Conservation (phyloP, 225 moss, liverwort and hornwort genomes). For the Physcomitrium patens region DNA sequence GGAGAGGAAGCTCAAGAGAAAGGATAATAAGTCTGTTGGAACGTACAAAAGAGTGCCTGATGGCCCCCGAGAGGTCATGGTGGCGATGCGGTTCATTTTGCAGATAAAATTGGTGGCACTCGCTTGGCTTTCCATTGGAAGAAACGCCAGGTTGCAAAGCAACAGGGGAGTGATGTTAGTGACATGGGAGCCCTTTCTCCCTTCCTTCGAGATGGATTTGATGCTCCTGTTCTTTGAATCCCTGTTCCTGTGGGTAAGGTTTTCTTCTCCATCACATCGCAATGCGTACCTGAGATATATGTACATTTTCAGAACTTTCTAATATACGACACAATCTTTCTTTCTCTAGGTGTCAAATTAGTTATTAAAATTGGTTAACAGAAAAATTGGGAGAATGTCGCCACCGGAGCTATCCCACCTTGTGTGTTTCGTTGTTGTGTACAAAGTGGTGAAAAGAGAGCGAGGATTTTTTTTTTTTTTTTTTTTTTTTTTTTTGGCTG, state of each 20-base stretch:
- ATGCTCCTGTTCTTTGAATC: conserved; percentile 54
- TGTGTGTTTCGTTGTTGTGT: too few species aligned
- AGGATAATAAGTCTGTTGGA: conserved; percentile 18
- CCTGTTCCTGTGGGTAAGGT: conserved; percentile 65
- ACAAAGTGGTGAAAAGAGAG: too few species aligned
- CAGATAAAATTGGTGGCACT: conserved; percentile 56
- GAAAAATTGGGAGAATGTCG: too few species aligned
- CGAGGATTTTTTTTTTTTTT: too few species aligned
- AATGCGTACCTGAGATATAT: not conserved
- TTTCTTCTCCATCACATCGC: not conserved
- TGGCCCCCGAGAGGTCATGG: conserved; percentile 71
- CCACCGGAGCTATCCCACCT: too few species aligned
- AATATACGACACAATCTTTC: not conserved
- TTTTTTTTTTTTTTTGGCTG: too few species aligned
- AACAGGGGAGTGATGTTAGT: conserved; percentile 47
- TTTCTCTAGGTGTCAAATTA: not conserved
- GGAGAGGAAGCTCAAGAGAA: too few species aligned
- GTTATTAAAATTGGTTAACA: not conserved
- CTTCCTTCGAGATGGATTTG: conserved; percentile 44
- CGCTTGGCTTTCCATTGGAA: conserved; percentile 67
- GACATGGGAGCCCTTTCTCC: conserved; percentile 55
- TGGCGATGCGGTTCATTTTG: conserved; percentile 62
- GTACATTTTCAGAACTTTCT: not conserved
- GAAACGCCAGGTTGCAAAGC: conserved; percentile 63
- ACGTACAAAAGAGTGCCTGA: conserved; percentile 54